Base-by-base conservation (phyloP, 2,329 filamentous ascomycete genomes). In the Exophiala viscosa region DNA sequence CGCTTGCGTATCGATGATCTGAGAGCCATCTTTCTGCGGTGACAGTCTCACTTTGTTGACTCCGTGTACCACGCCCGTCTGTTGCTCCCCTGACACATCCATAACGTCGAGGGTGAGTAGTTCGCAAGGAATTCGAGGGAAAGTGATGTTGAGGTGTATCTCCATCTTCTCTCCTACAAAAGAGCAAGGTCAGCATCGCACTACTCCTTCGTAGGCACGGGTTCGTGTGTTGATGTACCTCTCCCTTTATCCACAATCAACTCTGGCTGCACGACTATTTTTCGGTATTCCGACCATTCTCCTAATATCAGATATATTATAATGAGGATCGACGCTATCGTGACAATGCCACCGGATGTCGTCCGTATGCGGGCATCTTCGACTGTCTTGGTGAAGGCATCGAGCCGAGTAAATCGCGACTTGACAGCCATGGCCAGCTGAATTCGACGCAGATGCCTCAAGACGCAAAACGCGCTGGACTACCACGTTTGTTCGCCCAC, bases 351-450 rank as follows among this genome's bases (percentile, higher is more conserved):
- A 61, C 93, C 93, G 2, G 90, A 96, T 5, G 91, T 96, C 31
- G 93, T 99, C 65, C 95, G 87, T 69, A 99, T 84, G 65, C 93
- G 84, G 62, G 95, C 93, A 83, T 99, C 93, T 71, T 99, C 93
- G 64, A 99, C 93, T 10, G 93, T 99, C 76, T 99, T 99, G 46
- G 92, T 96, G 71, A 99, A 99, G 79, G 93, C 93, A 73, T 99
- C 93, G 60, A 99, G 88, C 82, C 87, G 86, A 55, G 88, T 96
- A 70, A 99, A 96, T 71, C 93, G 86, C 64, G 90, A 95, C 78
- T 95, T 96, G 67, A 86, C 76, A 61, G 91, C 79, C 93, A 97
- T 97, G 38, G 60, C n/a, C n/a, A 63, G 59, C 5, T 15, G 11
- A 34, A 11, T 5, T 9, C 13, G 10, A 7, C n/a, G 14, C 18